Base-by-base conservation (phyloP, 345 rosid genomes). In the Euphorbia peplus region DNA sequence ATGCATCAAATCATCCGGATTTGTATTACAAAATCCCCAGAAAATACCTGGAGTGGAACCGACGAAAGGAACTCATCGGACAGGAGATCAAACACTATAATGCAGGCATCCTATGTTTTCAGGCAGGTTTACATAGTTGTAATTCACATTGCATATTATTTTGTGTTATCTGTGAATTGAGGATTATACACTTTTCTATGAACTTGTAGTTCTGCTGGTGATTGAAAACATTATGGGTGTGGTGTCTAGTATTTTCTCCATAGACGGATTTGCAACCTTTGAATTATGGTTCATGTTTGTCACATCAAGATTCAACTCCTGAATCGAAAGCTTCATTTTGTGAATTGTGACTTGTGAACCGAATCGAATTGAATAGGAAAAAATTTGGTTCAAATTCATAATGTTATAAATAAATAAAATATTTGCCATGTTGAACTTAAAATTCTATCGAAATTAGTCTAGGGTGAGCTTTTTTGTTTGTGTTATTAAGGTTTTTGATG, bases 31-130 rank as follows among this genome's bases (percentile, higher is more conserved):
- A 25, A 29, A 64, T 75, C 42, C 79, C 71, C 18, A 66, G 63
- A 18, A 28, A 66, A 13, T 75, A 51, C 79, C 42, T 75, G 75
- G 70, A 75, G 15, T 75, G 79, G 79, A 67, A 70, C 51, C 41
- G 75, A 41, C 57, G 79, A 25, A 75, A 70, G 54, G 50, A 65
- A 64, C 75, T 75, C 19, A 75, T 75, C 16, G 60, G 68, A 30
- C 35, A 70, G 14, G 79, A 75, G 75, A 51, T 75, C 15, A 60
- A 60, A 19, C 63, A 22, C 52, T 75, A 75, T 60, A 70, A 75
- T 58, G 75, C 75, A 14, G 79, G 71, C 61, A 66, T 75, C 32
- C 11, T 75, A 5, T 75, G 79, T 53, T 75, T 75, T 30, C 79
- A 75, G 79, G 79, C 63, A 70, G 47, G 71, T 75, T 60, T 39